Conservation (phyloP, 2,329 filamentous ascomycete species). For the Fusarium devonianum region DNA sequence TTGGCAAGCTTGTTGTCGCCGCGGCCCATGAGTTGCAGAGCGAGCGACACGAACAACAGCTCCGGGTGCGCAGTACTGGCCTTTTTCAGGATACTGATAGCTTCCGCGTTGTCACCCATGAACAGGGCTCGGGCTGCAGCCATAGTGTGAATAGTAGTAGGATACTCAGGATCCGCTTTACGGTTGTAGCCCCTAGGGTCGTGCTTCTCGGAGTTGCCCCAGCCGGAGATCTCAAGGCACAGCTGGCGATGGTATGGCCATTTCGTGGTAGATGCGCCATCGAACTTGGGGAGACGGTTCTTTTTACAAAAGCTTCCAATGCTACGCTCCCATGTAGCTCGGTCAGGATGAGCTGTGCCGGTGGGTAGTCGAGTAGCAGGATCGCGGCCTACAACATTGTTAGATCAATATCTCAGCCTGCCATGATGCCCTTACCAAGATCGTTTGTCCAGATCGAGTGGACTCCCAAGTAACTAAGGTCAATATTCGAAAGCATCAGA, state of each 20-base stretch:
- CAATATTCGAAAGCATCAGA: conserved; percentile 73
- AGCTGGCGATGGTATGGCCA: conserved; percentile 76
- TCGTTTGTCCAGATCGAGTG: conserved; percentile 75
- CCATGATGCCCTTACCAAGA: conserved; percentile 59
- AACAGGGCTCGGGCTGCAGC: conserved; percentile 80
- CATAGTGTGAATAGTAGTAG: conserved; percentile 71
- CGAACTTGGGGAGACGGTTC: conserved; percentile 67
- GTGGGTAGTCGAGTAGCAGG: conserved; percentile 57
- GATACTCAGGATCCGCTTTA: conserved; percentile 54
- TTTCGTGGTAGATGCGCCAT: conserved; percentile 67
- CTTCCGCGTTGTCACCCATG: conserved; percentile 71
- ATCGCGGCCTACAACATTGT: conserved; percentile 53
- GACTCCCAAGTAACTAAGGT: conserved; percentile 79
- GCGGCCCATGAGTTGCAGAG: conserved; percentile 68
- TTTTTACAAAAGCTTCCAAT: conserved; percentile 70
- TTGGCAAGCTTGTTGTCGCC: conserved; percentile 54
- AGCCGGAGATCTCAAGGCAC: conserved; percentile 77
- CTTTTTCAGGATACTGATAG: conserved; percentile 73
- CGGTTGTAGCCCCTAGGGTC: conserved; percentile 54
- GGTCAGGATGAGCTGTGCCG: conserved; percentile 55
- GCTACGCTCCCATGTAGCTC: conserved; percentile 64
- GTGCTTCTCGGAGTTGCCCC: conserved; percentile 65
- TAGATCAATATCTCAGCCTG: background rate
- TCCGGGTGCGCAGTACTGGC: conserved; percentile 69
- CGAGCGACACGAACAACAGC: conserved; percentile 72